These are phyloP conservation scores for Rhytidiadelphus loreus DNA, from an alignment of 225 moss, liverwort and hornwort genomes.

Conservation along the genomic window DNA sequence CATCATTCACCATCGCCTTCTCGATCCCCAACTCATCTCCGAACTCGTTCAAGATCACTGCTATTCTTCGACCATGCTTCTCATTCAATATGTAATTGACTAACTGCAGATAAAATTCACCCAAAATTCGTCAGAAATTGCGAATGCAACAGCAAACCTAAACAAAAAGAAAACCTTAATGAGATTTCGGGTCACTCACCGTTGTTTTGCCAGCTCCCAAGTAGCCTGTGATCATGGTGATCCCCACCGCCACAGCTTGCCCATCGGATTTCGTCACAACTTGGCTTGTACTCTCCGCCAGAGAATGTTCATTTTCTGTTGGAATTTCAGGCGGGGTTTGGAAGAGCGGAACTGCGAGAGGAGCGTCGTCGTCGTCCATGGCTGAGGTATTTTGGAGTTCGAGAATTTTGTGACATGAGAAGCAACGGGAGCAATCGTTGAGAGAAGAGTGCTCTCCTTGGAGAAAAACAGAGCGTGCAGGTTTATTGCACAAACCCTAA, in stretches of 20 bases:
- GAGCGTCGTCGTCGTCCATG: slow-evolving; percentile 23
- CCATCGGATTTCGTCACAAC: not conserved
- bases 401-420: not conserved
- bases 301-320: not conserved
- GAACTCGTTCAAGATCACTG: slow-evolving; percentile 81
- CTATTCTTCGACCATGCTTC: slow-evolving; percentile 66
- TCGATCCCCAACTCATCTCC: slow-evolving; percentile 84
- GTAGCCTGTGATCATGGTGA: slow-evolving; percentile 80
- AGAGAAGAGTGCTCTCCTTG: too few species aligned
- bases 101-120: slow-evolving; percentile 29
- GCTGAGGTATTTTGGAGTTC: not conserved
- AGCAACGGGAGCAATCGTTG: not conserved
- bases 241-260: slow-evolving; percentile 31
- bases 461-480: not conserved
- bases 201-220: slow-evolving; percentile 79
- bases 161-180: not conserved
- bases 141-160: not conserved
- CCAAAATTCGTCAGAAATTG: not conserved
- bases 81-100: slow-evolving; percentile 66
- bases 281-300: not conserved
- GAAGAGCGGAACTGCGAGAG: slow-evolving; percentile 33
- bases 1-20: slow-evolving; percentile 85
- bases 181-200: not conserved
- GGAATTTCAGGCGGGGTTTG: not conserved
- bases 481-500: not conserved